phyloP scores from a whole-genome alignment of 2,329 filamentous ascomycete genomes.

The Pseudogymnoascus sp. region DNA sequence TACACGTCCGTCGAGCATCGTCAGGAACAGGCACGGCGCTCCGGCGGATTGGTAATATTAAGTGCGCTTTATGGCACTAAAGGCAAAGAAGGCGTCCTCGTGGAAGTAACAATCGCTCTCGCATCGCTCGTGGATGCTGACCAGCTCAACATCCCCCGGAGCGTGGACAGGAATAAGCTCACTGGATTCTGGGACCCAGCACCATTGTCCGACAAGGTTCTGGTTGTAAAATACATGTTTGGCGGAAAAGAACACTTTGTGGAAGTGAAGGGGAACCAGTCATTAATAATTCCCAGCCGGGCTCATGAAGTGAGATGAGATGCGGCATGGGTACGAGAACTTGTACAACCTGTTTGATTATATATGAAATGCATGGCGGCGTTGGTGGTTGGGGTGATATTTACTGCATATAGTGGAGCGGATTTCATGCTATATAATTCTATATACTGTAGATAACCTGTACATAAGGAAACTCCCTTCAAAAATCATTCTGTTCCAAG shows the following conservation, averaged over 20 bases:
- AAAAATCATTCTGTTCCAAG: not conserved
- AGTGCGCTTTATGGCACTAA: conserved; percentile 32
- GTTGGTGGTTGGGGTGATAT: not conserved
- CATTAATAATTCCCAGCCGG: conserved; percentile 32
- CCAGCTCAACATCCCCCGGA: conserved; percentile 31
- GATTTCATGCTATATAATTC: not conserved
- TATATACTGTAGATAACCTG: conserved; percentile 1
- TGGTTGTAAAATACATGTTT: conserved; percentile 36
- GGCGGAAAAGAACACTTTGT: conserved; percentile 30
- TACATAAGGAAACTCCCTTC: not conserved
- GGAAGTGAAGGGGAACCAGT: conserved; percentile 31
- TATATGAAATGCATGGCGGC: conserved; percentile 1
- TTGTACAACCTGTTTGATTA: not conserved
- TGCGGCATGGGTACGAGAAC: not conserved
- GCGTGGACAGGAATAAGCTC: conserved; percentile 33
- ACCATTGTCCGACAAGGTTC: conserved; percentile 31
- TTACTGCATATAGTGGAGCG: not conserved
- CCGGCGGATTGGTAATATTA: conserved; percentile 31
- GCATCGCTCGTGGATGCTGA: conserved; percentile 35
- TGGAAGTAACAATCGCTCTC: conserved; percentile 36
- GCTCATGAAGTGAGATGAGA: conserved; percentile 21
- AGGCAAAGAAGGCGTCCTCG: conserved; percentile 16
- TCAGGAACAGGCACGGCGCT: conserved; percentile 28
- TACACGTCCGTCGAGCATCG: conserved; percentile 30
- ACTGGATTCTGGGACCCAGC: conserved; percentile 36